Percentiles rank a stretch among this genome's conserved stretches.
Evolutionary conservation across 495 filamentous ascomycete species (phyloP).

Genomic region (Thermothielavioides terrestris): DNA sequence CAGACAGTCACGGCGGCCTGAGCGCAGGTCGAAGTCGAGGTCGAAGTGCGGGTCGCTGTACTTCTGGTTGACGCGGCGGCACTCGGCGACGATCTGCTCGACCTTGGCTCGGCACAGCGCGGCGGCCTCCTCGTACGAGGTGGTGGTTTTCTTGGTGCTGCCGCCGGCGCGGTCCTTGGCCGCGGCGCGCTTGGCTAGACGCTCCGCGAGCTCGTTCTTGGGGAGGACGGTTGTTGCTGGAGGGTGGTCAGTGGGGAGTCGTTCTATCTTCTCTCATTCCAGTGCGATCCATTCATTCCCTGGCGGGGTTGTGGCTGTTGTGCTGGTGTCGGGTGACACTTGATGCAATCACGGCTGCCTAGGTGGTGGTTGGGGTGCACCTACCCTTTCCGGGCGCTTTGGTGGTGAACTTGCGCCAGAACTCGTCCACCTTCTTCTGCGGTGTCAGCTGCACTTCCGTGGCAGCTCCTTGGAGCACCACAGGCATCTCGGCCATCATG

Average conservation of each 20-base stretch:
- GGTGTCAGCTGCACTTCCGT: slow-evolving; percentile 41
- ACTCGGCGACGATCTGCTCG: slow-evolving; percentile 73
- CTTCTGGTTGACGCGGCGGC: slow-evolving; percentile 76
- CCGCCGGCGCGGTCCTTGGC: slow-evolving; percentile 22
- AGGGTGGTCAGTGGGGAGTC: neutral
- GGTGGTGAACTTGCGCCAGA: slow-evolving; percentile 70
- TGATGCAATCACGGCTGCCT: neutral
- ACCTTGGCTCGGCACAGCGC: slow-evolving; percentile 65
- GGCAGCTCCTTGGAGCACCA: neutral
- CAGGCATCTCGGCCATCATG: slow-evolving; percentile 19
- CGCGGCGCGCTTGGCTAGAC: slow-evolving; percentile 52
- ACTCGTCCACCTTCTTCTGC: slow-evolving; percentile 63
- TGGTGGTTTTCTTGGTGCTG: slow-evolving; percentile 32
- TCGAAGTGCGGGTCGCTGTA: slow-evolving; percentile 88
- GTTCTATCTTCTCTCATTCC: neutral
- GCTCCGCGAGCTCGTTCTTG: slow-evolving; percentile 60
- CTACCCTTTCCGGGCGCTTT: slow-evolving; percentile 49
- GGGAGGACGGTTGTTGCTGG: slow-evolving; percentile 64
- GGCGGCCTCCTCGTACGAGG: slow-evolving; percentile 66
- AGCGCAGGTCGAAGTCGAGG: slow-evolving; percentile 71
- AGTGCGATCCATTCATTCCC: neutral
- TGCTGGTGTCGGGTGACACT: neutral
- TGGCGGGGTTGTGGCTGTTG: neutral
- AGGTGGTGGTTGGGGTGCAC: neutral
- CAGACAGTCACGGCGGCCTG: slow-evolving; percentile 48